These are phyloP conservation scores for Ganoderma sinense DNA, from an alignment of 1,284 basidiomycete genomes.

Conservation along the genomic window DNA sequence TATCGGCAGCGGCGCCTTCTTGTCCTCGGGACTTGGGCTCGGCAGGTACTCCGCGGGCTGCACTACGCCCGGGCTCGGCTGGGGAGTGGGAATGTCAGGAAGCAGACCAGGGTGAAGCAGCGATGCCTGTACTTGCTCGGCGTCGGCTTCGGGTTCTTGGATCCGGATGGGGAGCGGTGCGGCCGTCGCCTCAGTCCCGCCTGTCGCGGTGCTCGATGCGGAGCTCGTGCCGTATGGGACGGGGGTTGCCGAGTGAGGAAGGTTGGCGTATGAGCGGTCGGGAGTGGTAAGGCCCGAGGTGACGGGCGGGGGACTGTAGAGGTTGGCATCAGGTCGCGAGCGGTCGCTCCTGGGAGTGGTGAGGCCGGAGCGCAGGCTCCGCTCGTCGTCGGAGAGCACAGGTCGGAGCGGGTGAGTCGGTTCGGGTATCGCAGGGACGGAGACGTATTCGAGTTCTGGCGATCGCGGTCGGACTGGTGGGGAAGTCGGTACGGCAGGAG, in stretches of 20 bases:
- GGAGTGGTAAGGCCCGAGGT: slow-evolving; percentile 40
- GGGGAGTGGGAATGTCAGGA: slow-evolving; percentile 29
- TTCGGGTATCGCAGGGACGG: slow-evolving; percentile 37
- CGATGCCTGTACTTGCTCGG: slow-evolving; percentile 32
- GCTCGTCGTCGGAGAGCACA: slow-evolving; percentile 27
- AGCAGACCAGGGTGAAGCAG: slow-evolving; percentile 36
- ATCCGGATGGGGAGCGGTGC: slow-evolving; percentile 33
- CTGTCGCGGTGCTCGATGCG: slow-evolving; percentile 22
- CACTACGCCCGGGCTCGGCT: slow-evolving; percentile 31
- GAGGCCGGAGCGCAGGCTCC: slow-evolving; percentile 21
- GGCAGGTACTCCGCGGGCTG: slow-evolving; percentile 30
- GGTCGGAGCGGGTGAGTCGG: slow-evolving; percentile 12
- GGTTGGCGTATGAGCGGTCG: slow-evolving; percentile 18
- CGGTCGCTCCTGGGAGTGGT: slow-evolving; percentile 34
- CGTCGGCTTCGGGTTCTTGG: slow-evolving; percentile 16
- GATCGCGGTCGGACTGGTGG: slow-evolving; percentile 1
- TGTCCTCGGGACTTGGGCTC: slow-evolving; percentile 11
- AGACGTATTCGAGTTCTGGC: slow-evolving; percentile 37
- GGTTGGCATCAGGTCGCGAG: slow-evolving; percentile 26
- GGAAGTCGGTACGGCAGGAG: slow-evolving; percentile 10
- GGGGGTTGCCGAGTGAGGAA: slow-evolving; percentile 14
- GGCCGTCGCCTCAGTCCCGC: slow-evolving; percentile 25
- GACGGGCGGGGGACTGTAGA: slow-evolving; percentile 32
- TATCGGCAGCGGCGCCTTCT: slow-evolving; percentile 9
- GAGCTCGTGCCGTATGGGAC: slow-evolving; percentile 34